phyloP scores from a whole-genome alignment of 2,329 filamentous ascomycete genomes.

The Microcera coccophila region DNA sequence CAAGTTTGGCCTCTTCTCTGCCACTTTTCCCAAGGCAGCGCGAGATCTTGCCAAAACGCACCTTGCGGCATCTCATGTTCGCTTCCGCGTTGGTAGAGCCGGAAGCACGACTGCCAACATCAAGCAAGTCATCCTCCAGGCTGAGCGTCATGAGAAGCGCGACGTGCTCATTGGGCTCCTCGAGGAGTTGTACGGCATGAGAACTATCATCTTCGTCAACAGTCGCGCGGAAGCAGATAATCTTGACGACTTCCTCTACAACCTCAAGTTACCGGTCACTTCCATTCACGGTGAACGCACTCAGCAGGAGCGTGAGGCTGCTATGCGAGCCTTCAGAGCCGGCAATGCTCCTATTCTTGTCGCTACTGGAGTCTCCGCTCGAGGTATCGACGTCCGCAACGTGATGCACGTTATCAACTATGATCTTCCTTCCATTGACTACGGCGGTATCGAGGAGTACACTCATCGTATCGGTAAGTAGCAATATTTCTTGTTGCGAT shows the following conservation, averaged over 20 bases:
- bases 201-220: conserved; percentile 90
- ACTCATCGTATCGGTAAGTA: conserved; percentile 82
- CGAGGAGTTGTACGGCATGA: conserved; percentile 62
- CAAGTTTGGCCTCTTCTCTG: conserved; percentile 82
- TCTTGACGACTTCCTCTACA: conserved; percentile 83
- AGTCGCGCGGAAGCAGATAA: conserved; percentile 73
- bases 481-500: not conserved
- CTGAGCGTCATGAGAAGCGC: conserved; percentile 64
- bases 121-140: conserved; percentile 67
- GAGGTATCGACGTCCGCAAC: conserved; percentile 83
- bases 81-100: conserved; percentile 80
- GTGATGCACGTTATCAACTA: conserved; percentile 93
- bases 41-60: conserved; percentile 74
- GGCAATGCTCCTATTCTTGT: conserved; percentile 76
- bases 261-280: conserved; percentile 72
- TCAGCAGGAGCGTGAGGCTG: conserved; percentile 87
- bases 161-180: conserved; percentile 69
- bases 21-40: conserved; percentile 81
- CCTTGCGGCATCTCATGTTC: conserved; percentile 69
- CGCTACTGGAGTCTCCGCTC: conserved; percentile 79
- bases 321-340: conserved; percentile 77
- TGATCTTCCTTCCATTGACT: conserved; percentile 68
- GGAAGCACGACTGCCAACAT: conserved; percentile 83
- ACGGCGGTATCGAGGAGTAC: conserved; percentile 92
- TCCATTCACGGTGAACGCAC: conserved; percentile 86